A percentile compares a stretch with the other conserved stretches of the same genome.
Evolutionary conservation across 257 asterid species (phyloP).

Genomic region (Solanum ossicruentum): DNA sequence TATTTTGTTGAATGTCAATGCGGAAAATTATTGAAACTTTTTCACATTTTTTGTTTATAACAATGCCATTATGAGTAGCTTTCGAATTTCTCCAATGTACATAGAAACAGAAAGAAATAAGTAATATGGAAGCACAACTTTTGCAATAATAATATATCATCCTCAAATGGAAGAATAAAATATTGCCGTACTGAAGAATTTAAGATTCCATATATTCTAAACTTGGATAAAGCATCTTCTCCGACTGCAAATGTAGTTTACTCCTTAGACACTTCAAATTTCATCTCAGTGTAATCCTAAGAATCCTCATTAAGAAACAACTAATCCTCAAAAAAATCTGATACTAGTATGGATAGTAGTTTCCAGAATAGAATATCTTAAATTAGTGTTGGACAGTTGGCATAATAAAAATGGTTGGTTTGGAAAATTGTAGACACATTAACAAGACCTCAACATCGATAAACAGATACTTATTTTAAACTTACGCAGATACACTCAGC

Average conservation of each 20-base stretch:
- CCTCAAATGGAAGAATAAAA: neutral
- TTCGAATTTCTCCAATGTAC: neutral
- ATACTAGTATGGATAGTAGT: neutral
- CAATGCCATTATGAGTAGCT: neutral
- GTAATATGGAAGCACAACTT: neutral
- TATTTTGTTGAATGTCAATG: neutral
- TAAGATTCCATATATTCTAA: neutral
- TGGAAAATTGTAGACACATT: neutral
- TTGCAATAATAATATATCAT: neutral
- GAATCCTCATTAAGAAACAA: neutral
- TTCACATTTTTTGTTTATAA: neutral
- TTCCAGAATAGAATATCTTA: neutral
- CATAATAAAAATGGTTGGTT: neutral
- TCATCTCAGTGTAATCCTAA: neutral
- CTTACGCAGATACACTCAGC: constrained; percentile 48
- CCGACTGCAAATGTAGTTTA: neutral
- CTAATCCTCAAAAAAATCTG: neutral
- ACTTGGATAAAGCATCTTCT: neutral
- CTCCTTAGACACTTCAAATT: neutral
- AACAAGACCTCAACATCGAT: neutral
- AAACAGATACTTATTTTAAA: neutral
- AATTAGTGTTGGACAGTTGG: neutral
- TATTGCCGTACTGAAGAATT: neutral
- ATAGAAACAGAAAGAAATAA: neutral
- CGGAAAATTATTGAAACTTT: neutral